Percentiles rank a stretch among this genome's conserved stretches.
Evolutionary conservation across 1,284 basidiomycete species (phyloP).

Genomic region (Erythrobasidium hasegawianum): DNA sequence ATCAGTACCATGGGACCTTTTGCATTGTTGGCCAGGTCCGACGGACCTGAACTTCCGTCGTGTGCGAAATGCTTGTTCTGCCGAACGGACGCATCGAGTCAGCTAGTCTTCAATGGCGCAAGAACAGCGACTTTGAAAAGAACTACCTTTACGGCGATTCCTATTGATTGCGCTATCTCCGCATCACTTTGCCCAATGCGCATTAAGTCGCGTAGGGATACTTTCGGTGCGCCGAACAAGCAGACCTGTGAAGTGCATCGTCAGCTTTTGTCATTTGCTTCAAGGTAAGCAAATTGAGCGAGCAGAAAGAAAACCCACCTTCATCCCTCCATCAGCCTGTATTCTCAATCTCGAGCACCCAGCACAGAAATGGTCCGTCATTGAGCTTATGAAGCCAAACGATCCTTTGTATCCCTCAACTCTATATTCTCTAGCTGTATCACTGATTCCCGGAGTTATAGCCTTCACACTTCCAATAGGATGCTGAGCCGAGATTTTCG

Average conservation of each 20-base stretch:
- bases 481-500: conserved; percentile 50
- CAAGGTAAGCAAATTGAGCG: too few relatives aligned
- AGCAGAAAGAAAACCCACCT: too few relatives aligned
- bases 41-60: conserved; percentile 61
- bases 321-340: conserved; percentile 83
- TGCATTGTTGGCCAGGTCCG: conserved; percentile 55
- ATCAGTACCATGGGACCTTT: conserved; percentile 83
- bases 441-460: conserved; percentile 57
- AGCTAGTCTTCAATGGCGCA: neutral
- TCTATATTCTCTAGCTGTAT: conserved; percentile 73
- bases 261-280: too few relatives aligned
- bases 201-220: conserved; percentile 72
- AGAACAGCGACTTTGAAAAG: neutral
- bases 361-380: conserved; percentile 87
- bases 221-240: conserved; percentile 76
- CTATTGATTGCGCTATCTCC: conserved; percentile 62
- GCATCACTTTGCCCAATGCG: conserved; percentile 62
- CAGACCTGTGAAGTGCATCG: too few relatives aligned
- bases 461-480: conserved; percentile 45
- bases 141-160: conserved; percentile 29
- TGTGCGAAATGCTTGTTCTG: conserved; percentile 76
- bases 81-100: neutral
- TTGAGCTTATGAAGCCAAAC: conserved; percentile 83
- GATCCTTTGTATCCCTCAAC: conserved; percentile 69
- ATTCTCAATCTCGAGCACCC: conserved; percentile 78